Conservation (phyloP, 2,329 filamentous ascomycete species). For the Cephalotrichum gorgonifer region DNA sequence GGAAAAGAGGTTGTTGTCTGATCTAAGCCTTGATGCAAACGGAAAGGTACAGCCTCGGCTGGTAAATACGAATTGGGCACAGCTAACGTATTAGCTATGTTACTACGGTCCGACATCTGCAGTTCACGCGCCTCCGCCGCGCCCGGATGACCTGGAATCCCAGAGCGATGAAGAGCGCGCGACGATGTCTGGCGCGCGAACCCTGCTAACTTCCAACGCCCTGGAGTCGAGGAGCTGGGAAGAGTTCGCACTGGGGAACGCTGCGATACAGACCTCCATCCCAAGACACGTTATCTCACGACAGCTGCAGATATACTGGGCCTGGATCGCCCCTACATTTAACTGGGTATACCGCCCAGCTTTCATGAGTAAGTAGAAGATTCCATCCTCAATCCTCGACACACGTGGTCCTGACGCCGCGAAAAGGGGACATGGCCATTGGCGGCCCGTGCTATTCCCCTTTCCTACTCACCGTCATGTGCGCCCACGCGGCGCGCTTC, state of each 20-base stretch:
- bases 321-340: conserved; percentile 16
- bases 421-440: conserved; percentile 14
- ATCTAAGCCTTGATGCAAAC: not conserved
- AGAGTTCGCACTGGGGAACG: conserved; percentile 15
- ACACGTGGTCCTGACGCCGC: not conserved
- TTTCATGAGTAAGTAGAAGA: conserved; percentile 11
- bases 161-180: not conserved
- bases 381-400: not conserved
- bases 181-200: conserved; percentile 10
- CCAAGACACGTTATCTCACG: conserved; percentile 10
- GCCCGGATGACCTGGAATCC: conserved; percentile 8
- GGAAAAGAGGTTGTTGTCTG: no score
- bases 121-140: conserved; percentile 13
- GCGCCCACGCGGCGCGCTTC: conserved; percentile 14
- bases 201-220: conserved; percentile 12
- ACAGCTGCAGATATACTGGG: conserved; percentile 14
- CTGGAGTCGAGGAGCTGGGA: conserved; percentile 14
- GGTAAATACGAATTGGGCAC: conserved; percentile 14
- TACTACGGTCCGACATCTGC: conserved; percentile 17
- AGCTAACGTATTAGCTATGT: no score
- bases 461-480: conserved; percentile 16
- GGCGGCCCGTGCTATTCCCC: conserved; percentile 17
- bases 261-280: conserved; percentile 12
- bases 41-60: conserved; percentile 14
- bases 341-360: conserved; percentile 18